These are phyloP conservation scores for Dentipellis fragilis DNA, from an alignment of 768 basidiomycete genomes.

Conservation along the genomic window DNA sequence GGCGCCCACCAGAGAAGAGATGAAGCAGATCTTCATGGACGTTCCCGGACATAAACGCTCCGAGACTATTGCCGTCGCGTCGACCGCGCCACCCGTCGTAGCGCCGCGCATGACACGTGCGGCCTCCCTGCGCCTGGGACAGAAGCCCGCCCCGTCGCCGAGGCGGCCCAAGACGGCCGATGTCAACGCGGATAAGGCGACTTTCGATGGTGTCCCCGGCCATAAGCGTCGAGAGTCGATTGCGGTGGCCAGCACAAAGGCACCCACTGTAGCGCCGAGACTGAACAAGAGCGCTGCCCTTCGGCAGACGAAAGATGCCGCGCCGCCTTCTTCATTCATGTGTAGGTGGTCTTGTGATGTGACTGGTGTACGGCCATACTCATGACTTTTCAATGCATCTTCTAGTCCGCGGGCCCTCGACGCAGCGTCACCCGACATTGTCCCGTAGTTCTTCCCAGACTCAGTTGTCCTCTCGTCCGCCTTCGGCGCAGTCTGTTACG, in stretches of 20 bases:
- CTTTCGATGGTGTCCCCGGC: constrained; percentile 75
- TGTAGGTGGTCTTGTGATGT: constrained; percentile 4
- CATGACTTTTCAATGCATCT: not conserved
- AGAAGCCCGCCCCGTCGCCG: constrained; percentile 29
- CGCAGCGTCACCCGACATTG: constrained; percentile 2
- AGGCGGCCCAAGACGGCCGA: constrained; percentile 21
- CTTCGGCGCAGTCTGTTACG: constrained; percentile 4
- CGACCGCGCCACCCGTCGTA: constrained; percentile 60
- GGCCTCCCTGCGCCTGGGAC: constrained; percentile 54
- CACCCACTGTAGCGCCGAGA: constrained; percentile 34
- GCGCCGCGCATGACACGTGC: constrained; percentile 72
- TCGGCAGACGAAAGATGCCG: constrained; percentile 15
- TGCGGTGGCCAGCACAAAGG: constrained; percentile 44
- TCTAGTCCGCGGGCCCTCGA: constrained; percentile 4
- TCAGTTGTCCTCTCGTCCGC: not conserved
- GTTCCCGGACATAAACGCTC: constrained; percentile 77
- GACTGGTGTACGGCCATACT: not conserved
- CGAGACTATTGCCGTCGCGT: constrained; percentile 60
- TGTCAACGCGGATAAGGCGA: constrained; percentile 23
- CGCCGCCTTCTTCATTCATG: not conserved
- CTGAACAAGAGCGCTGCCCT: constrained; percentile 34
- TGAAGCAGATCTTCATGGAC: constrained; percentile 57
- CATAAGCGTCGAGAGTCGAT: constrained; percentile 76
- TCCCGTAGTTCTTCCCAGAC: constrained; percentile 4
- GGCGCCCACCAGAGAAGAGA: constrained; percentile 51